Conservation (phyloP, 129 eudicot genomes). For the Flaveria bidentis region DNA sequence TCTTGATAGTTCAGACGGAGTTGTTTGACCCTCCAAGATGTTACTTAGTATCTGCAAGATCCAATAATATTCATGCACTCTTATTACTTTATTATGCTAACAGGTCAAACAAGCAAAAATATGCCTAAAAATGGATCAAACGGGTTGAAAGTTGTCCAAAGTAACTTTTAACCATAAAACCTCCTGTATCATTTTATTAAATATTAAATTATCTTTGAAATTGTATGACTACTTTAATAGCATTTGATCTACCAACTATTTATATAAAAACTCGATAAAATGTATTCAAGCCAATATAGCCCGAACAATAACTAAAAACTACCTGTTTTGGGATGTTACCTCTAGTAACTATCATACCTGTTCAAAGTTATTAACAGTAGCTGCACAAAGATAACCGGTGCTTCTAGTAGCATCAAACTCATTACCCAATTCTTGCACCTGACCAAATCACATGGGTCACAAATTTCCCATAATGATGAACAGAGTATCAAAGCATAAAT, state of each 20-base stretch:
- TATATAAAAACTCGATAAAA: not conserved
- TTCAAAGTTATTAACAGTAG: constrained; percentile 76
- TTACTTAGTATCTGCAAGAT: constrained; percentile 59
- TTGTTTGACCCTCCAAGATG: constrained; percentile 55
- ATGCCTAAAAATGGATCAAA: not conserved
- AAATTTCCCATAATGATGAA: constrained; percentile 7
- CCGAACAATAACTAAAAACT: not conserved
- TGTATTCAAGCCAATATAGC: not conserved
- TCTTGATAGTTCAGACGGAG: constrained; percentile 72
- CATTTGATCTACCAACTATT: not conserved
- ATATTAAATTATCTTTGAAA: not conserved
- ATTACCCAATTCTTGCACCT: constrained; percentile 62
- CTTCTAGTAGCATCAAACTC: constrained; percentile 96
- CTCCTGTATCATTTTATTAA: not conserved
- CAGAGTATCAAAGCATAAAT: not conserved
- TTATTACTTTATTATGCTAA: not conserved
- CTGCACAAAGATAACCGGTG: constrained; percentile 92
- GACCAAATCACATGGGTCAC: constrained; percentile 19
- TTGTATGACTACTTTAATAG: not conserved
- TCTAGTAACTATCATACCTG: constrained; percentile 39
- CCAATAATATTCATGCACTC: not conserved
- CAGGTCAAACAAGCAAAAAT: not conserved
- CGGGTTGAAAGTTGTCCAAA: not conserved
- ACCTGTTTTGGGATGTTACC: not conserved
- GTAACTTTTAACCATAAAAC: not conserved